Evolutionary conservation across 306 rosid species (phyloP), one percentile per base, ranked within the genome.

Genomic region (Cucumis sativus): DNA sequence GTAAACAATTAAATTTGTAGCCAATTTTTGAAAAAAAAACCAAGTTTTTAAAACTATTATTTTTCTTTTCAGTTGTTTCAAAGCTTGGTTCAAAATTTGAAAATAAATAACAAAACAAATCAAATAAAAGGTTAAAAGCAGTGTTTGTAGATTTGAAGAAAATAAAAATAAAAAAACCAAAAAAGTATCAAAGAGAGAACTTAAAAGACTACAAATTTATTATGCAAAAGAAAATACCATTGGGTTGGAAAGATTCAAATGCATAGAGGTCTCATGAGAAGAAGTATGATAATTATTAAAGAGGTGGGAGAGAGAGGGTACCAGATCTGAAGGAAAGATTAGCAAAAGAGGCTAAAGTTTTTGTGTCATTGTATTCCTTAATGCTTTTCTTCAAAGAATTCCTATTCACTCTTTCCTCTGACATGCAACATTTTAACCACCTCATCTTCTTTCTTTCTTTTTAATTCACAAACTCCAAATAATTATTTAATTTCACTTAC

Each of bases 311-410:
- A 10, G 9, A 67, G 33, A 79, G 60, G n/a, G 64, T 79, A 90
- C 98, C 98, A 79, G 85, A 61, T 85, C 87, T 88, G 51, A 82
- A 85, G 80, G 93, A 93, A 66, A 87, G 52, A 67, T 85, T 90
- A 33, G 91, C 84, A 54, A 90, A 90, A 9, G 92, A 86, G 74
- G 96, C 87, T 63, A 88, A 79, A 65, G 89, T 71, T 82, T 83
- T 89, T 2, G 88, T 80, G 62, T 85, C 87, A 73, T 79, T 80
- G 60, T 84, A 87, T 54, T 86, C 91, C 86, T 82, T 84, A 11
- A 88, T 85, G 87, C 86, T 81, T 80, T 86, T 90, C 82, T 80
- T 84, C 76, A 85, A 80, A 10, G 96, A 76, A 76, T 40, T 85
- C 74, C 88, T 82, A 25, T 63, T 79, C 74, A 21, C 30, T 77